Conservation (phyloP, 148 eudicot genomes). For the Rhododendron simsii region DNA sequence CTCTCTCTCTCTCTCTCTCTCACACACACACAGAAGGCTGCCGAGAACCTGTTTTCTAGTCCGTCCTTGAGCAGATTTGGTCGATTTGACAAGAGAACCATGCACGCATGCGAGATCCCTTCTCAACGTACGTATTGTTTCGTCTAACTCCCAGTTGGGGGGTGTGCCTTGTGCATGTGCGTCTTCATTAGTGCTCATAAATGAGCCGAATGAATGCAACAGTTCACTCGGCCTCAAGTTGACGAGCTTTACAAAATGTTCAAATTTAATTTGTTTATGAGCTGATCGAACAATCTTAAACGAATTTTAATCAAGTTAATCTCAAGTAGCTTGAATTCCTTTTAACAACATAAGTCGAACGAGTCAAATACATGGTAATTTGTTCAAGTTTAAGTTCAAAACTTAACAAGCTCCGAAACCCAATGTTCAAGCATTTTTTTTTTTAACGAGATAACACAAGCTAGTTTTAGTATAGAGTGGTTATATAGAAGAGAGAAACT, state of each 20-base stretch:
- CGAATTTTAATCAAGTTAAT: neutral
- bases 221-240: neutral
- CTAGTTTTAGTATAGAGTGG: too few species aligned
- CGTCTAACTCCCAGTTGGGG: neutral
- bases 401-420: neutral
- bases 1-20: neutral
- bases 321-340: too few species aligned
- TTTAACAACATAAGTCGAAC: neutral
- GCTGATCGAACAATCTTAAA: too few species aligned
- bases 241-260: neutral
- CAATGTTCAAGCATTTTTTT: too few species aligned
- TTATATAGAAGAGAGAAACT: too few species aligned
- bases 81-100: neutral
- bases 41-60: neutral
- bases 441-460: too few species aligned
- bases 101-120: neutral
- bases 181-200: neutral
- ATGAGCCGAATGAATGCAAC: neutral
- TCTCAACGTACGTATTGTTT: neutral
- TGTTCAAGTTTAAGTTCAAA: neutral
- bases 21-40: neutral
- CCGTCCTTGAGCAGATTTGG: neutral
- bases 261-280: neutral
- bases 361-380: neutral
- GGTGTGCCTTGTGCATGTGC: neutral